Evolutionary conservation across 352 stramenopile species (phyloP).

Genomic region (Phytophthora cajani): DNA sequence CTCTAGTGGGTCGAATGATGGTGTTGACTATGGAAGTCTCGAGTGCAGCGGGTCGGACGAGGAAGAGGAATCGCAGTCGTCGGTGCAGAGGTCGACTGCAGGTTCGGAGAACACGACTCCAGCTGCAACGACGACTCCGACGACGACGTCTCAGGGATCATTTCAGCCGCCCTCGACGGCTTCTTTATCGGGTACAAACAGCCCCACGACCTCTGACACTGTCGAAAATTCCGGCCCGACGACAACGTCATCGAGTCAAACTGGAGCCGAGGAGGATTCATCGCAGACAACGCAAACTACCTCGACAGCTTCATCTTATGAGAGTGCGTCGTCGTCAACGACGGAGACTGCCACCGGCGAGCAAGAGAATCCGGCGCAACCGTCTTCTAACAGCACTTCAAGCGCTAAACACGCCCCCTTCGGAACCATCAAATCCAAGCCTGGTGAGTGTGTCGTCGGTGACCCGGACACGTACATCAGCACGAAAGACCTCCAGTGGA

Average conservation of each 20-base stretch:
- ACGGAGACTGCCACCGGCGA: no score
- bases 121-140: background rate
- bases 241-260: background rate
- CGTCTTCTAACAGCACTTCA: background rate
- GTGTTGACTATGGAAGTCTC: background rate
- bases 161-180: background rate
- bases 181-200: background rate
- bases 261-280: background rate
- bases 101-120: background rate
- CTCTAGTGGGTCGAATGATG: background rate
- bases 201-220: background rate
- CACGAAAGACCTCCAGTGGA: no score
- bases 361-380: no score
- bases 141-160: background rate
- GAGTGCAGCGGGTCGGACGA: background rate
- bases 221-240: background rate
- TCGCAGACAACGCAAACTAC: background rate
- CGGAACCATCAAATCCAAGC: conserved; percentile 27
- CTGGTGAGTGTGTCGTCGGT: conserved; percentile 27
- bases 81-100: background rate
- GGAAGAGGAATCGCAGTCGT: background rate
- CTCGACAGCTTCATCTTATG: background rate
- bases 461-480: conserved; percentile 28
- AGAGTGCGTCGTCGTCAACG: no score
- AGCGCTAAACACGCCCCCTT: conserved; percentile 22